Conservation (phyloP, 192 early-diverging fungal species). For the Dimargaris cristalligena region DNA sequence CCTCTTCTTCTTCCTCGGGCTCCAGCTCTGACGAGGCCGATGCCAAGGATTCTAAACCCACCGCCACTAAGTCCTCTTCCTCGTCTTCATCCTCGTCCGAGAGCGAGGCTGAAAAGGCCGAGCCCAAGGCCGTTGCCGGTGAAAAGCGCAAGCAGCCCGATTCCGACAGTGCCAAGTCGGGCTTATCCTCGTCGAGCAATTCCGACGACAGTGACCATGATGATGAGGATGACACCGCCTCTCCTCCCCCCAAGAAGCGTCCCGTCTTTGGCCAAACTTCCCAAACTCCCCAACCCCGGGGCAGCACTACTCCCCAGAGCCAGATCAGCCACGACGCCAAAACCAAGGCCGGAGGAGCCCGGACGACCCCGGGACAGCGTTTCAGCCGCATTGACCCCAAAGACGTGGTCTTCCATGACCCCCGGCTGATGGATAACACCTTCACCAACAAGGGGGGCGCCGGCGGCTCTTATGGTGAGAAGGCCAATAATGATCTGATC, state of each 20-base stretch:
- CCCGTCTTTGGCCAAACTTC: constrained; percentile 17
- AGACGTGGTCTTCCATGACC: constrained; percentile 63
- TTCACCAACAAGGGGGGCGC: constrained; percentile 55
- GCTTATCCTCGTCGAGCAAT: constrained; percentile 15
- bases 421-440: constrained; percentile 70
- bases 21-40: constrained; percentile 17
- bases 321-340: constrained; percentile 12
- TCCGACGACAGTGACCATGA: constrained; percentile 13
- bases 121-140: not conserved
- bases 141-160: not conserved
- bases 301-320: not conserved
- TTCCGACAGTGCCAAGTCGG: not conserved
- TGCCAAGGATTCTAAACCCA: constrained; percentile 12
- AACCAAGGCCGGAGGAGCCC: constrained; percentile 11
- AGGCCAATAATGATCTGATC: constrained; percentile 83
- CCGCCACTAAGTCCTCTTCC: constrained; percentile 12
- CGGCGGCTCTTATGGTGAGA: constrained; percentile 65
- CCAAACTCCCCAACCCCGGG: constrained; percentile 4
- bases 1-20: constrained; percentile 15
- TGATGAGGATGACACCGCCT: constrained; percentile 14
- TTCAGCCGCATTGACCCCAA: constrained; percentile 74
- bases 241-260: constrained; percentile 27
- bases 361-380: constrained; percentile 32
- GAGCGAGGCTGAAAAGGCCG: constrained; percentile 9
- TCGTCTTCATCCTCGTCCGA: constrained; percentile 3